phyloP scores from a whole-genome alignment of 345 rosid genomes.

The Salix caprea region DNA sequence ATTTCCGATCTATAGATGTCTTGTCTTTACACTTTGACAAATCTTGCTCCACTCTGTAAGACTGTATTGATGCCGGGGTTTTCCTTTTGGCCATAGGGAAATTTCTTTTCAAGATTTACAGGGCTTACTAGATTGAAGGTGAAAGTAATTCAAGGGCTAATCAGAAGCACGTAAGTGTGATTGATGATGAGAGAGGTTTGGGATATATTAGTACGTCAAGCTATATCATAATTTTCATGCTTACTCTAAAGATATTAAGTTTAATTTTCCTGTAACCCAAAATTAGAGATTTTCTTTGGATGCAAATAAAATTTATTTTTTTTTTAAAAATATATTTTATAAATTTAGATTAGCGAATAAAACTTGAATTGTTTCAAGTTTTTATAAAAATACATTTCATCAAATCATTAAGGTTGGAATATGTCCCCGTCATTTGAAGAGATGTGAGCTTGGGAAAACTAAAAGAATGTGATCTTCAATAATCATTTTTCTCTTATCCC shows the following conservation, averaged over 20 bases:
- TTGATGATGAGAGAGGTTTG: background rate
- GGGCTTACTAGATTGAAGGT: background rate
- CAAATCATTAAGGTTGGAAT: too few species aligned
- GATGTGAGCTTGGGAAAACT: background rate
- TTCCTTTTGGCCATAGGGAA: too few species aligned
- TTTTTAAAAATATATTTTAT: too few species aligned
- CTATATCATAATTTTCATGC: too few species aligned
- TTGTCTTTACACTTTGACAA: background rate
- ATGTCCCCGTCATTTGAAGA: background rate
- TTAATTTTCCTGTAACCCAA: background rate
- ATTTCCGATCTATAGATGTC: background rate
- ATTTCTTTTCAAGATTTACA: too few species aligned
- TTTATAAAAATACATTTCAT: too few species aligned
- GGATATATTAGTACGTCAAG: too few species aligned
- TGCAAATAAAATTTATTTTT: accelerated
- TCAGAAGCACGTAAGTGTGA: background rate
- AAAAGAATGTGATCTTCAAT: background rate
- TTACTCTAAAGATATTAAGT: too few species aligned
- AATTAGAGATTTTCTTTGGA: too few species aligned
- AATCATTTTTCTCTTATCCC: too few species aligned
- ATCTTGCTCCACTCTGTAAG: too few species aligned
- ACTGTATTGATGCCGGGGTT: too few species aligned
- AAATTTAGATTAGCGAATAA: accelerated
- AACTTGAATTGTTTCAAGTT: accelerated
- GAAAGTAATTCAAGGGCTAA: background rate